Percentiles rank a stretch among this genome's conserved stretches.
Conservation (phyloP, 768 basidiomycete genomes). For the Podaxis rugospora region DNA sequence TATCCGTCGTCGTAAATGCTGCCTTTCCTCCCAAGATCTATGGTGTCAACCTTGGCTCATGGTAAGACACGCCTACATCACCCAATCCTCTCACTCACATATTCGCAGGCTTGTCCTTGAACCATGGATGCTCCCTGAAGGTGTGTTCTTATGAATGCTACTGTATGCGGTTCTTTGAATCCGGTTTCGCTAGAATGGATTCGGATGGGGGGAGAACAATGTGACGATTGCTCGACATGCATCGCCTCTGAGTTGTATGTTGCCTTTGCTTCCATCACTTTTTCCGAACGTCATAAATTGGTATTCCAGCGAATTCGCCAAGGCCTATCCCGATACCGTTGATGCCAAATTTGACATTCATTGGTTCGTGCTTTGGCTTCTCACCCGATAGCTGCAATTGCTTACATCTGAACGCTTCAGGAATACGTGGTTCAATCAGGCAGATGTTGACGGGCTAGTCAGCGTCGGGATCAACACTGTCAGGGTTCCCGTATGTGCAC, state of each 20-base stretch:
- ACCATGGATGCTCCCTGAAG: constrained; percentile 79
- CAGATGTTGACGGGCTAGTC: constrained; percentile 52
- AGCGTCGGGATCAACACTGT: constrained; percentile 67
- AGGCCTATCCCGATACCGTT: constrained; percentile 54
- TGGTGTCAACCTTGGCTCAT: constrained; percentile 70
- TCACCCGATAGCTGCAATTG: background rate
- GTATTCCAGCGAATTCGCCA: constrained; percentile 48
- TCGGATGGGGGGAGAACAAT: constrained; percentile 67
- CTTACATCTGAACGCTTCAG: constrained; percentile 22
- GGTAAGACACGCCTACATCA: constrained; percentile 28
- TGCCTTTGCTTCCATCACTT: background rate
- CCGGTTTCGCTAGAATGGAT: constrained; percentile 52
- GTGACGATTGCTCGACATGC: constrained; percentile 56
- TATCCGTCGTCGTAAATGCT: constrained; percentile 14
- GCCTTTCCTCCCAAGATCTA: constrained; percentile 47
- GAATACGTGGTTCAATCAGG: constrained; percentile 68
- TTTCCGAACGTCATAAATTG: background rate
- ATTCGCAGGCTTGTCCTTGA: constrained; percentile 63
- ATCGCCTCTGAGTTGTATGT: constrained; percentile 66
- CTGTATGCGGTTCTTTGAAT: background rate
- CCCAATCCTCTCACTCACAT: constrained; percentile 8
- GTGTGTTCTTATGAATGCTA: constrained; percentile 23
- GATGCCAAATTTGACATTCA: constrained; percentile 58
- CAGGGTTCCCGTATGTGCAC: constrained; percentile 58
- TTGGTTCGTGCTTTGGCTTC: constrained; percentile 37